A percentile compares a stretch with the other conserved stretches of the same genome.
phyloP scores from a whole-genome alignment of 768 basidiomycete species.

The Butyriboletus loyo region DNA sequence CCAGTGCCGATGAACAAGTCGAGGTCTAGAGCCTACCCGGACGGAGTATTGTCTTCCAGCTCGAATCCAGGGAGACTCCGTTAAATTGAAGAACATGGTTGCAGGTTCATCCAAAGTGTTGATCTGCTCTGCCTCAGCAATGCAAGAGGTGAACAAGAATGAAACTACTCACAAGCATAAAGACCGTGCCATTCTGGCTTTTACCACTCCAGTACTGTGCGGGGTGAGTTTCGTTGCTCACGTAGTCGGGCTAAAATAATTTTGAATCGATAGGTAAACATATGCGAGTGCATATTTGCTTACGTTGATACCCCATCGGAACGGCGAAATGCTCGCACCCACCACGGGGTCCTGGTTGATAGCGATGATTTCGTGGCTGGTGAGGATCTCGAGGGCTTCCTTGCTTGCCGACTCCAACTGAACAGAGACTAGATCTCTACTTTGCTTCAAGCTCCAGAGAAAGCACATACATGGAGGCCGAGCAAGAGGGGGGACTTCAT shows the following conservation, averaged over 20 bases:
- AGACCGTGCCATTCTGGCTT: conserved; percentile 59
- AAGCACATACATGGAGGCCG: conserved; percentile 48
- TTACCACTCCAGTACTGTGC: conserved; percentile 73
- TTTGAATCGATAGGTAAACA: background rate
- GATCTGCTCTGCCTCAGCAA: conserved; percentile 38
- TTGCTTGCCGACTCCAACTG: conserved; percentile 51
- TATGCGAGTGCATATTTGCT: conserved; percentile 16
- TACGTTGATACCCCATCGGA: conserved; percentile 68
- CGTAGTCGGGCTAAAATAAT: conserved; percentile 33
- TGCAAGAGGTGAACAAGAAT: background rate
- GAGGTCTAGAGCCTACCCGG: conserved; percentile 40
- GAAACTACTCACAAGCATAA: conserved; percentile 55
- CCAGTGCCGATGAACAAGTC: background rate
- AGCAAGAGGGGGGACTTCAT: conserved; percentile 69
- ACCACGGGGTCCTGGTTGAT: conserved; percentile 67
- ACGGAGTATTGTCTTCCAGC: conserved; percentile 65
- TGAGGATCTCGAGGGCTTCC: conserved; percentile 53
- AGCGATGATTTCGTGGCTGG: conserved; percentile 60
- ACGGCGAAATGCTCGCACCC: conserved; percentile 61
- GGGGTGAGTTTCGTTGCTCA: conserved; percentile 46
- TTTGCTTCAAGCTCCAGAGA: conserved; percentile 4
- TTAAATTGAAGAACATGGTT: conserved; percentile 58
- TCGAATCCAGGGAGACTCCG: conserved; percentile 69
- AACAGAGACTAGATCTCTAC: background rate
- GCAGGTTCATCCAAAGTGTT: conserved; percentile 57